Evolutionary conservation across 1,284 basidiomycete genomes (phyloP).

Genomic region (Boletus sp.): DNA sequence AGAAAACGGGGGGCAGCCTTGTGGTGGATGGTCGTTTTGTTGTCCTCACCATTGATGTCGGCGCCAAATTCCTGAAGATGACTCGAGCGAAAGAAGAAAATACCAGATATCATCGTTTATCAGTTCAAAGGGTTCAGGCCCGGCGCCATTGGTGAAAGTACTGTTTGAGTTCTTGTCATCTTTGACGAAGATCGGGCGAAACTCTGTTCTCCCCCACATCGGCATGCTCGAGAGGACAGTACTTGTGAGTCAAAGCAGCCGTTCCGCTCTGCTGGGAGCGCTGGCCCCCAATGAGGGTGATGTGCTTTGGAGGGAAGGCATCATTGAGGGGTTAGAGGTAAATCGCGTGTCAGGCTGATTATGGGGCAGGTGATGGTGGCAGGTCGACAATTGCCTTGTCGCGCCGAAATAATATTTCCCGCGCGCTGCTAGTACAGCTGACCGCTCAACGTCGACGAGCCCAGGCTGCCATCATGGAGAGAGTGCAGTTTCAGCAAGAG

Average conservation of each 20-base stretch:
- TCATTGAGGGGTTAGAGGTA: slow-evolving; percentile 96
- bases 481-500: slow-evolving; percentile 93
- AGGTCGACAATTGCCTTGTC: too few species aligned
- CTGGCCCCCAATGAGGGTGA: slow-evolving; percentile 70
- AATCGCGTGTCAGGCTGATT: slow-evolving; percentile 60
- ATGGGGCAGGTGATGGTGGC: slow-evolving; percentile 38
- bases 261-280: slow-evolving; percentile 89
- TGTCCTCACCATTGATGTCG: slow-evolving; percentile 98
- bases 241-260: slow-evolving; percentile 99
- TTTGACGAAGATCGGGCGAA: slow-evolving; percentile 82
- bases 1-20: slow-evolving; percentile 95
- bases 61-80: slow-evolving; percentile 88
- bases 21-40: slow-evolving; percentile 97
- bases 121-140: slow-evolving; percentile 91
- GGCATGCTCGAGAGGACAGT: slow-evolving; percentile 92
- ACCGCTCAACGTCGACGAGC: too few species aligned
- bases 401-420: not conserved
- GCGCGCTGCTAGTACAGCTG: too few species aligned
- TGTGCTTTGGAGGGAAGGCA: slow-evolving; percentile 94
- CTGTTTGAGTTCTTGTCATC: slow-evolving; percentile 98
- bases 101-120: slow-evolving; percentile 90
- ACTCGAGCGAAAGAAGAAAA: slow-evolving; percentile 2
- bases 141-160: slow-evolving; percentile 95
- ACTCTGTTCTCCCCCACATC: slow-evolving; percentile 99
- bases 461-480: slow-evolving; percentile 64